Evolutionary conservation across 352 stramenopile genomes (phyloP).

Genomic region (Phytophthora foliorum): DNA sequence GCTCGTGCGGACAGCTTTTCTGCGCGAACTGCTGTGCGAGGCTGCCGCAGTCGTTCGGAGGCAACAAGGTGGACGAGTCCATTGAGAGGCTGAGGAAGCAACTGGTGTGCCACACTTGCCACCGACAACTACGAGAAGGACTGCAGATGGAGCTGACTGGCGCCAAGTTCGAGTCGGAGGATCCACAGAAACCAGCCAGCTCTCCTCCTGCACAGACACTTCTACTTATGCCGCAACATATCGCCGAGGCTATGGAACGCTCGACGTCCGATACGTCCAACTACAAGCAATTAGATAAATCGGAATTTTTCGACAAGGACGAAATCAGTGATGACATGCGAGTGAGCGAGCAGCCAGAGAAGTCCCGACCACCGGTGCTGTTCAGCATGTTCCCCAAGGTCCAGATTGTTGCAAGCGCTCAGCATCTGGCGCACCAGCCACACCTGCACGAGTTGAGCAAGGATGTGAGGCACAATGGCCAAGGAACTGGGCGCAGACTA

Average conservation of each 20-base stretch:
- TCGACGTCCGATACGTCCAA: constrained; percentile 67
- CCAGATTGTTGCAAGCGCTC: constrained; percentile 82
- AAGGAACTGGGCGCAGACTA: constrained; percentile 38
- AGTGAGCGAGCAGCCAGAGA: constrained; percentile 65
- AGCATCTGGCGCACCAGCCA: constrained; percentile 79
- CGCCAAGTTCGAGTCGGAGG: constrained; percentile 41
- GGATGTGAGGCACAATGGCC: constrained; percentile 48
- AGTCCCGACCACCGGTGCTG: constrained; percentile 56
- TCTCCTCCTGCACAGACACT: constrained; percentile 62
- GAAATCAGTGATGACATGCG: constrained; percentile 80
- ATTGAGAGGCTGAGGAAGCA: constrained; percentile 84
- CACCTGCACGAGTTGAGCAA: constrained; percentile 62
- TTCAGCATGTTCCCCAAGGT: constrained; percentile 91
- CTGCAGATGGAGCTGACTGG: constrained; percentile 78
- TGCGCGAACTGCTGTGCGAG: constrained; percentile 84
- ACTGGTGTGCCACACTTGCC: constrained; percentile 87
- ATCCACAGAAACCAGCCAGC: constrained; percentile 33
- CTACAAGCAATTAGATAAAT: constrained; percentile 72
- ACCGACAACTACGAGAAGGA: constrained; percentile 83
- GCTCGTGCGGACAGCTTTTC: constrained; percentile 90
- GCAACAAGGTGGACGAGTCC: constrained; percentile 79
- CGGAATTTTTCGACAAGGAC: constrained; percentile 81
- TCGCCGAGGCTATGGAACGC: constrained; percentile 71
- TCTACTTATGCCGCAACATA: constrained; percentile 81
- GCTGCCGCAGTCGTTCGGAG: constrained; percentile 82